These are phyloP conservation scores for Candida oleophila DNA, from an alignment of 805 yeast genomes.

Conservation along the genomic window DNA sequence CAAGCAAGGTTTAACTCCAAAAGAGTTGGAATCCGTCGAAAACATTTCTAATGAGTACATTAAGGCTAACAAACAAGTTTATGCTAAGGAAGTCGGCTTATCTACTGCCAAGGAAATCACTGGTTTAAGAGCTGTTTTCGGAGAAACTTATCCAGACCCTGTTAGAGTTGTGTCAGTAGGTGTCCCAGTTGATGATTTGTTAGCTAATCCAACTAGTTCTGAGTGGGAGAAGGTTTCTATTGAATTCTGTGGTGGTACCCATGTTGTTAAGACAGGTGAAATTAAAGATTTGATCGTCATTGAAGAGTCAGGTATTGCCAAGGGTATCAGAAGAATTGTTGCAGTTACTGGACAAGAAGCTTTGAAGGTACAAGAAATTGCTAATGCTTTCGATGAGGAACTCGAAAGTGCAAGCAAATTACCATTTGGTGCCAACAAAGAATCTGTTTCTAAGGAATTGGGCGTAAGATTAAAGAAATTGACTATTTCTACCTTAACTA, in stretches of 20 bases:
- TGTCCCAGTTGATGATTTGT: conserved; percentile 77
- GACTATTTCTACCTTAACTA: conserved; percentile 76
- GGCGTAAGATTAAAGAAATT: conserved; percentile 84
- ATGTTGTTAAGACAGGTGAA: conserved; percentile 87
- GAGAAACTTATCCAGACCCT: conserved; percentile 98
- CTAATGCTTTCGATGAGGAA: conserved; percentile 63
- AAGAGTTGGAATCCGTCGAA: conserved; percentile 77
- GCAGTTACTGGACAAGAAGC: conserved; percentile 95
- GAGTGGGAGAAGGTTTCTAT: conserved; percentile 80
- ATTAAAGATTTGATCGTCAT: conserved; percentile 85
- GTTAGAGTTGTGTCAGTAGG: conserved; percentile 98
- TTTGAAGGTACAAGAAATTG: conserved; percentile 82
- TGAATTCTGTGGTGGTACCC: conserved; percentile 99
- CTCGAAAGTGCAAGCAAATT: conserved; percentile 60
- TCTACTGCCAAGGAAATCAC: conserved; percentile 68
- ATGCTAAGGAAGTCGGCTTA: conserved; percentile 78
- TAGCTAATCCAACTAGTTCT: conserved; percentile 64
- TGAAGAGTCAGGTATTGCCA: conserved; percentile 97
- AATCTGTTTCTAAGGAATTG: conserved; percentile 75
- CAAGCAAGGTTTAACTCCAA: conserved; percentile 74
- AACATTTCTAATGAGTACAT: conserved; percentile 68
- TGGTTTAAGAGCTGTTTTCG: conserved; percentile 96
- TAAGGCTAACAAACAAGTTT: conserved; percentile 69
- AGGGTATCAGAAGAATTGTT: conserved; percentile 97
- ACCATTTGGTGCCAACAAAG: conserved; percentile 76